Percentiles rank a stretch among this genome's conserved stretches.
Conservation (phyloP, 1,139 yeast species). For the Kodamaea fungicola region DNA sequence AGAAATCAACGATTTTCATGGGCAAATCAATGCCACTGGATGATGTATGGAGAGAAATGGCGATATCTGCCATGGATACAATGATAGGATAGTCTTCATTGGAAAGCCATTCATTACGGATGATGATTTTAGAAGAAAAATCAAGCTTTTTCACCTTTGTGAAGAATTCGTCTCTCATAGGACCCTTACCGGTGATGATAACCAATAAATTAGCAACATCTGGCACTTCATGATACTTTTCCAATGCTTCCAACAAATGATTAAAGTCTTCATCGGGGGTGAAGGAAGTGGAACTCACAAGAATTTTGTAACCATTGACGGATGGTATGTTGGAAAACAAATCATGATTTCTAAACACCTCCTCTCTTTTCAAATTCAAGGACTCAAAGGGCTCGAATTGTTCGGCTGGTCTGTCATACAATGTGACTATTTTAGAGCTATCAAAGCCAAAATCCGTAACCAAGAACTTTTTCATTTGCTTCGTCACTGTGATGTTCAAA, state of each 20-base stretch:
- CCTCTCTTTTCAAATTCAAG: conserved; percentile 18
- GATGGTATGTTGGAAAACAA: conserved; percentile 35
- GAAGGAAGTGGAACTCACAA: conserved; percentile 87
- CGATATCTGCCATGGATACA: conserved; percentile 76
- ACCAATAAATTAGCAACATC: conserved; percentile 52
- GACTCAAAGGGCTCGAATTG: conserved; percentile 53
- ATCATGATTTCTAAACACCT: conserved; percentile 35
- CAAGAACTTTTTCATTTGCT: conserved; percentile 64
- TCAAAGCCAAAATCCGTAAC: conserved; percentile 50
- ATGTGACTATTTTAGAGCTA: conserved; percentile 33
- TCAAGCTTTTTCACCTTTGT: conserved; percentile 41
- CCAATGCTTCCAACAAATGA: conserved; percentile 65
- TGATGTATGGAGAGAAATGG: conserved; percentile 86
- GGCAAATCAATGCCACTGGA: conserved; percentile 94
- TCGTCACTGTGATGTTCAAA: conserved; percentile 77
- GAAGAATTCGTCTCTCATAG: conserved; percentile 54
- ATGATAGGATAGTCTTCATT: conserved; percentile 78
- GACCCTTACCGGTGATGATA: conserved; percentile 94
- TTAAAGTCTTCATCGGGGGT: conserved; percentile 92
- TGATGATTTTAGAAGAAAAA: conserved; percentile 41
- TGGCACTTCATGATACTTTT: conserved; percentile 33
- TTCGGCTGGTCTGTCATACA: conserved; percentile 74
- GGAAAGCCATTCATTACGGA: conserved; percentile 73
- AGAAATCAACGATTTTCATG: conserved; percentile 94
- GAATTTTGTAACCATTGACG: conserved; percentile 48